Conservation (phyloP, 2,329 filamentous ascomycete species). For the Aspergillus sp. region DNA sequence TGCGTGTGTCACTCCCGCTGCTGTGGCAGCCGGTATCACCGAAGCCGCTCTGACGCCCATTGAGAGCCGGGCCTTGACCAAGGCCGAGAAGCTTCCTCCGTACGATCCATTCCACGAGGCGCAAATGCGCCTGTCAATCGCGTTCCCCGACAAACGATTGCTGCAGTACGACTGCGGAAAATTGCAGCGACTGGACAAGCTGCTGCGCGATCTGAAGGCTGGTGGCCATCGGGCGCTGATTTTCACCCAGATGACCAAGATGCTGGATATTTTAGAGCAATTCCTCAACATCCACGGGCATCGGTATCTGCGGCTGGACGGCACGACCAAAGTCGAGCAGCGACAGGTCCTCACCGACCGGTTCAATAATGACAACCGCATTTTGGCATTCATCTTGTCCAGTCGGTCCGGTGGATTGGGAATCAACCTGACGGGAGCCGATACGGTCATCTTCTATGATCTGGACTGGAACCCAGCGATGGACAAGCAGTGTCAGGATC, state of each 20-base stretch:
- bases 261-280: conserved; percentile 91
- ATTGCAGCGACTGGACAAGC: conserved; percentile 76
- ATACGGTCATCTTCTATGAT: conserved; percentile 98
- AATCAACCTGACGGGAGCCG: conserved; percentile 92
- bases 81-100: conserved; percentile 45
- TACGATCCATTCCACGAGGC: conserved; percentile 87
- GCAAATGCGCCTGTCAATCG: conserved; percentile 84
- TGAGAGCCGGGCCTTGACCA: conserved; percentile 41
- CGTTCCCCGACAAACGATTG: conserved; percentile 93
- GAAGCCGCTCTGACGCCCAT: conserved; percentile 58
- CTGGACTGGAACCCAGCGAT: conserved; percentile 99
- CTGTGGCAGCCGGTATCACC: conserved; percentile 70
- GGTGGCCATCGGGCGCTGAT: conserved; percentile 91
- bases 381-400: conserved; percentile 90
- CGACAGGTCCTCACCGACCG: conserved; percentile 90
- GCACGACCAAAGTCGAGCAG: conserved; percentile 92
- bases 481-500: conserved; percentile 98
- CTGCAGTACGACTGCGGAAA: conserved; percentile 97
- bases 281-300: conserved; percentile 97
- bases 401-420: conserved; percentile 89
- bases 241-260: conserved; percentile 99
- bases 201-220: conserved; percentile 77
- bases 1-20: conserved; percentile 83
- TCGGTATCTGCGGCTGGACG: conserved; percentile 91
- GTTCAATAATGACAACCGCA: conserved; percentile 90